A percentile compares a stretch with the other conserved stretches of the same genome.
Evolutionary conservation across 2,329 filamentous ascomycete genomes (phyloP).

Genomic region (Colletotrichum cuscutae): DNA sequence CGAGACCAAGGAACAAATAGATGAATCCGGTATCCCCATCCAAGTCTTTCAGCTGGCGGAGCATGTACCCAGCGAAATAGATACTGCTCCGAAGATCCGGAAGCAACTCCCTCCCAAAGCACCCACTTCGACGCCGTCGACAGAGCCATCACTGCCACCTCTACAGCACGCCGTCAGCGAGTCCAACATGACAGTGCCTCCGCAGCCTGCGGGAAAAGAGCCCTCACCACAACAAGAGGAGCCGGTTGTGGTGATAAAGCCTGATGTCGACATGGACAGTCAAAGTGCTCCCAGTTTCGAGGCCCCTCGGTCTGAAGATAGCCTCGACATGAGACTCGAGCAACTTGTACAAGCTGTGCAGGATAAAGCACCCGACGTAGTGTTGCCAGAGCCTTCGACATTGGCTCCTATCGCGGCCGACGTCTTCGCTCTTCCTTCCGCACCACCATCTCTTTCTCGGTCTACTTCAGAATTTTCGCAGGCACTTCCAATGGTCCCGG

Average conservation of each 20-base stretch:
- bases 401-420: not conserved
- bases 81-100: not conserved
- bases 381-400: constrained; percentile 4
- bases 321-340: constrained; percentile 16
- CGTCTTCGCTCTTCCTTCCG: constrained; percentile 21
- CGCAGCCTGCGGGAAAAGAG: constrained; percentile 35
- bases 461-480: constrained; percentile 42
- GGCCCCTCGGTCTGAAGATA: not conserved
- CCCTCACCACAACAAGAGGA: constrained; percentile 37
- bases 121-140: constrained; percentile 10
- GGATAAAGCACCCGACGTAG: not conserved
- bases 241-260: constrained; percentile 35
- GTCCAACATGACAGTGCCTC: not conserved
- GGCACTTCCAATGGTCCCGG: constrained; percentile 47
- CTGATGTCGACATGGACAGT: constrained; percentile 12
- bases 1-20: constrained; percentile 44
- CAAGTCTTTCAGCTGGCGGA: constrained; percentile 54
- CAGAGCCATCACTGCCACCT: constrained; percentile 9
- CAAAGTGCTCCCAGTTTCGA: constrained; percentile 26
- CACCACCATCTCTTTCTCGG: constrained; percentile 14
- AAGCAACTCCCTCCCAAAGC: constrained; percentile 3
- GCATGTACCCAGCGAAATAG: constrained; percentile 28
- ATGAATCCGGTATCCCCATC: constrained; percentile 46
- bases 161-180: constrained; percentile 9
- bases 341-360: constrained; percentile 22